These are phyloP conservation scores for Debaryomyces maramus DNA, from an alignment of 805 yeast genomes.

Conservation along the genomic window DNA sequence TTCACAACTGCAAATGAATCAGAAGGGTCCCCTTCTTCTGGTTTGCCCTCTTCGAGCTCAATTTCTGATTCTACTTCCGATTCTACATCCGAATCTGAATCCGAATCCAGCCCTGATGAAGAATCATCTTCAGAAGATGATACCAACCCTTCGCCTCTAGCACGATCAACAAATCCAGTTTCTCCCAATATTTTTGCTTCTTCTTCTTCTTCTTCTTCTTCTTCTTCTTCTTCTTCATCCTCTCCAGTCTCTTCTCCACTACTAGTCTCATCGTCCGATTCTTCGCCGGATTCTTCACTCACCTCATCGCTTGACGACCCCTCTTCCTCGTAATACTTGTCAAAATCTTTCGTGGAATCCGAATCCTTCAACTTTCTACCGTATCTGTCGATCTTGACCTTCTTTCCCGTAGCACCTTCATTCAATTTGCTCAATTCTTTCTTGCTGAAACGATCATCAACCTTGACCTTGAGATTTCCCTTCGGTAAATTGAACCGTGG, in stretches of 20 bases:
- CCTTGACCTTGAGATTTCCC: constrained; percentile 67
- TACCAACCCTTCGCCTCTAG: constrained; percentile 63
- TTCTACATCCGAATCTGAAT: constrained; percentile 38
- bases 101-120: constrained; percentile 21
- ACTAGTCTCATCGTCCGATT: constrained; percentile 14
- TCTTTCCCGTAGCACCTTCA: constrained; percentile 48
- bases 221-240: constrained; percentile 21
- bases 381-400: constrained; percentile 76
- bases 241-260: constrained; percentile 14
- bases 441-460: constrained; percentile 81
- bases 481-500: constrained; percentile 83
- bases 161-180: constrained; percentile 46
- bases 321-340: constrained; percentile 60
- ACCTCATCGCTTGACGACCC: constrained; percentile 31
- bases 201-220: constrained; percentile 17
- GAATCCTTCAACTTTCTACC: constrained; percentile 65
- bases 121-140: constrained; percentile 28
- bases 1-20: constrained; percentile 86
- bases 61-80: constrained; percentile 54
- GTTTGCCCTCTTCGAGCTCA: constrained; percentile 55
- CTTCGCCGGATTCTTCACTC: constrained; percentile 19
- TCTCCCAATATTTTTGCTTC: constrained; percentile 22
- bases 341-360: constrained; percentile 53
- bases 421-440: constrained; percentile 56
- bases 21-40: constrained; percentile 89